Conservation (phyloP, 192 early-diverging fungal genomes). For the Backusella macrospora region DNA sequence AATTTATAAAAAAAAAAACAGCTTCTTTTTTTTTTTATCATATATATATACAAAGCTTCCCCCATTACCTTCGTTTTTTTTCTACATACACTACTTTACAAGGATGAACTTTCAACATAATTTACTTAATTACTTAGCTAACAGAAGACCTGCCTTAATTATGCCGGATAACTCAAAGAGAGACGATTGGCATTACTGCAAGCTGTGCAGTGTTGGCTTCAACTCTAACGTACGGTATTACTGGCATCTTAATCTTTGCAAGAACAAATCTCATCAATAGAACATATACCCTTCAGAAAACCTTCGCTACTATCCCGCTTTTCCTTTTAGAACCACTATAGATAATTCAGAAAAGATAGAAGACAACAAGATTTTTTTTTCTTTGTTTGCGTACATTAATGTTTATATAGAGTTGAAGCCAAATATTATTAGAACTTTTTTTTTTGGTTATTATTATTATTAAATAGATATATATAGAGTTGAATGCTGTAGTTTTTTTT, state of each 20-base stretch:
- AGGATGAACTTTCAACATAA: background rate
- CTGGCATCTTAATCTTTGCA: constrained; percentile 19
- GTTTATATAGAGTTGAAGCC: constrained; percentile 7
- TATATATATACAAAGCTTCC: background rate
- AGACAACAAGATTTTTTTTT: background rate
- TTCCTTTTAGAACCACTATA: background rate
- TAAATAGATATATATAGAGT: constrained; percentile 9
- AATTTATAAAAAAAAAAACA: background rate
- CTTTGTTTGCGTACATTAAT: background rate
- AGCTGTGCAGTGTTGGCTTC: constrained; percentile 3
- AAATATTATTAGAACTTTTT: constrained; percentile 5
- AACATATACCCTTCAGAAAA: background rate
- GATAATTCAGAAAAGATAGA: background rate
- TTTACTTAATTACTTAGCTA: background rate
- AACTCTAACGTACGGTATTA: constrained; percentile 2
- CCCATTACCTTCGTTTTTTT: background rate
- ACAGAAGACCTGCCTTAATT: background rate
- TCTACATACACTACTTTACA: background rate
- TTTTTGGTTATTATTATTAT: constrained; percentile 10
- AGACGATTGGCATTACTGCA: constrained; percentile 14
- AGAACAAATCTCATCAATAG: constrained; percentile 9
- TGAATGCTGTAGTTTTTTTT: constrained; percentile 6
- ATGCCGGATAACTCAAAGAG: background rate
- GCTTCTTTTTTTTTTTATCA: background rate
- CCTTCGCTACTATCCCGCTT: background rate